Conservation (phyloP, 2,329 filamentous ascomycete species). For the Aspergillus eucalypticola region DNA sequence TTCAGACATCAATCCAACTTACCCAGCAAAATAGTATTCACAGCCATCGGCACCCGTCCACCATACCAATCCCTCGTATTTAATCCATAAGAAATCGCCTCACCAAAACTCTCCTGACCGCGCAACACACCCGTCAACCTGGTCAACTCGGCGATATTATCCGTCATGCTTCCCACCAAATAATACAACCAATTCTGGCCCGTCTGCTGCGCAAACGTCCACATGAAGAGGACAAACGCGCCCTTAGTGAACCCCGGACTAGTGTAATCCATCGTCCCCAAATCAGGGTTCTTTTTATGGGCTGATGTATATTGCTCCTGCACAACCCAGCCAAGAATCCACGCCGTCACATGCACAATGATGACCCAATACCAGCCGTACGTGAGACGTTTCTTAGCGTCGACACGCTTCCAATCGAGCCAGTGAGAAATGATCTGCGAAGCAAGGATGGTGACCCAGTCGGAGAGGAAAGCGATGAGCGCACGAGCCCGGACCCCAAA, state of each 20-base stretch:
- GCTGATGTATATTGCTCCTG: constrained; percentile 53
- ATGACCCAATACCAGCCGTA: constrained; percentile 51
- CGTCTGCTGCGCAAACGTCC: constrained; percentile 54
- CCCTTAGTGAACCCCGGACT: constrained; percentile 49
- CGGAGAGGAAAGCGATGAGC: constrained; percentile 47
- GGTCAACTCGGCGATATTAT: constrained; percentile 55
- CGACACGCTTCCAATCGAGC: constrained; percentile 46
- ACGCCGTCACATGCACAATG: constrained; percentile 49
- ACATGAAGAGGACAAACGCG: constrained; percentile 52
- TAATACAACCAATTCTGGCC: constrained; percentile 61
- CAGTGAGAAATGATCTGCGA: constrained; percentile 49
- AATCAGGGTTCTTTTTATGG: constrained; percentile 17
- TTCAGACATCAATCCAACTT: constrained; percentile 1
- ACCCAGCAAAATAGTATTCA: constrained; percentile 42
- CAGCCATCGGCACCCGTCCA: constrained; percentile 43
- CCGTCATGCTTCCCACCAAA: constrained; percentile 56
- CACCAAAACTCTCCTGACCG: constrained; percentile 49
- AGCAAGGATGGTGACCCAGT: constrained; percentile 46
- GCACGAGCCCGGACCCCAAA: constrained; percentile 51
- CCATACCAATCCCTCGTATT: constrained; percentile 48
- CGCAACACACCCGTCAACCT: constrained; percentile 46
- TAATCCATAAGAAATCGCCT: constrained; percentile 47
- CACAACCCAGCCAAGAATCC: constrained; percentile 56
- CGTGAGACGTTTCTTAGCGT: constrained; percentile 46
- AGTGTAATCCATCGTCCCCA: constrained; percentile 44